These are phyloP conservation scores for Naganishia vishniacii DNA, from an alignment of 768 basidiomycete genomes.

Conservation along the genomic window DNA sequence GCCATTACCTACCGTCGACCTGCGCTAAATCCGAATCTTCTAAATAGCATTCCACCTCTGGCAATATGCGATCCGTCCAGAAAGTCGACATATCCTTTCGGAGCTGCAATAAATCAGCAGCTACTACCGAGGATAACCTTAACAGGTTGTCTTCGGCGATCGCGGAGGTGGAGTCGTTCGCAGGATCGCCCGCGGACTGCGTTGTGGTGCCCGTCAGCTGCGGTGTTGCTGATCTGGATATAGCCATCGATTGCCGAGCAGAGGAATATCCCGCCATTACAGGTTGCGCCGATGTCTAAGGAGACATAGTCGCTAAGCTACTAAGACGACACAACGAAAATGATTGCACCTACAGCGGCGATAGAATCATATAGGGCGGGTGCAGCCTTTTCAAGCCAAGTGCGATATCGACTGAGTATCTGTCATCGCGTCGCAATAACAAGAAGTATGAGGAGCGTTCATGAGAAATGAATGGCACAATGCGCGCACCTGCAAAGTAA, in stretches of 20 bases:
- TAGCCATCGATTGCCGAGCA: conserved; percentile 4
- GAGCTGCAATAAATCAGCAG: conserved; percentile 64
- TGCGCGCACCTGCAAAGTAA: conserved; percentile 72
- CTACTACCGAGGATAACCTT: conserved; percentile 61
- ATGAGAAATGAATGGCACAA: background rate
- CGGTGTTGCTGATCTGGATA: conserved; percentile 10
- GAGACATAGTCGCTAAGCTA: background rate
- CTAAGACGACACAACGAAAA: background rate
- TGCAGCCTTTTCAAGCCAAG: conserved; percentile 65
- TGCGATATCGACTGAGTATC: conserved; percentile 73
- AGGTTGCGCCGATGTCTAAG: background rate
- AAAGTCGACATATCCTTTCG: conserved; percentile 56
- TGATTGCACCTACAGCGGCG: background rate
- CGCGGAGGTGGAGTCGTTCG: conserved; percentile 38
- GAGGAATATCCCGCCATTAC: background rate
- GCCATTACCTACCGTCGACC: conserved; percentile 56
- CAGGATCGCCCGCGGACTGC: conserved; percentile 34
- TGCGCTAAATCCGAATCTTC: conserved; percentile 20
- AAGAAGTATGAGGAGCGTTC: no score
- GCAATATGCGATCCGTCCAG: conserved; percentile 65
- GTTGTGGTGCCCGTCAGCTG: conserved; percentile 20
- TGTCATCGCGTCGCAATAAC: conserved; percentile 38
- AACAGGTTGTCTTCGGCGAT: conserved; percentile 61
- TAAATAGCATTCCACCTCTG: conserved; percentile 54
- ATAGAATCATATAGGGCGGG: conserved; percentile 20